Conservation (phyloP, 768 basidiomycete genomes). For the Epithele typhae region DNA sequence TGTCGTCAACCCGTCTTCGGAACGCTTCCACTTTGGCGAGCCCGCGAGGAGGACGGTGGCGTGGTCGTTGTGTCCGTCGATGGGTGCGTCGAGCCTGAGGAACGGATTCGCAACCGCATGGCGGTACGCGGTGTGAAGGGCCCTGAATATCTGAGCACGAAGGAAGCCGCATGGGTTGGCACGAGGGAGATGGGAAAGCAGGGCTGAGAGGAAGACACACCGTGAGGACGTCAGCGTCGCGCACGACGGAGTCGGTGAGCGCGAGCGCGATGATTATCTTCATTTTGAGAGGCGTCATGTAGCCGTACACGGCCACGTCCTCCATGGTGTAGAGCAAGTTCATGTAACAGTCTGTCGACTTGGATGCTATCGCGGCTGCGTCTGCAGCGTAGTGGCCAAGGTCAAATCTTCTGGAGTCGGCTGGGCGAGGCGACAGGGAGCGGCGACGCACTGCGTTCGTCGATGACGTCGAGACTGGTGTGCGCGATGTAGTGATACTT, state of each 20-base stretch:
- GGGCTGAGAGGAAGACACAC: conserved; percentile 37
- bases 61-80: conserved; percentile 47
- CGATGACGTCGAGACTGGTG: conserved; percentile 85
- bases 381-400: conserved; percentile 18
- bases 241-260: conserved; percentile 75
- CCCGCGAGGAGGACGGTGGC: conserved; percentile 55
- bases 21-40: conserved; percentile 65
- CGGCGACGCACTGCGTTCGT: conserved; percentile 72
- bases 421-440: conserved; percentile 3
- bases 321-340: conserved; percentile 89
- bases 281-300: conserved; percentile 81
- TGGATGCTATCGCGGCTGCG: conserved; percentile 40
- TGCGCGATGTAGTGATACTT: conserved; percentile 93
- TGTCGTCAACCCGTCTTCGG: conserved; percentile 68
- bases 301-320: conserved; percentile 90
- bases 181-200: neutral
- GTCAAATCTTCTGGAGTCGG: conserved; percentile 3
- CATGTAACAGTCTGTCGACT: conserved; percentile 74
- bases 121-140: conserved; percentile 86
- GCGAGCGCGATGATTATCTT: conserved; percentile 83
- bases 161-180: too few species aligned
- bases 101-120: conserved; percentile 84
- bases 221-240: conserved; percentile 72
- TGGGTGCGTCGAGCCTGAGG: conserved; percentile 54
- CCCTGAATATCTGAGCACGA: conserved; percentile 69